Evolutionary conservation across 2,329 filamentous ascomycete genomes (phyloP), one percentile per base, ranked within the genome.

Genomic region (Laburnicola sp.): DNA sequence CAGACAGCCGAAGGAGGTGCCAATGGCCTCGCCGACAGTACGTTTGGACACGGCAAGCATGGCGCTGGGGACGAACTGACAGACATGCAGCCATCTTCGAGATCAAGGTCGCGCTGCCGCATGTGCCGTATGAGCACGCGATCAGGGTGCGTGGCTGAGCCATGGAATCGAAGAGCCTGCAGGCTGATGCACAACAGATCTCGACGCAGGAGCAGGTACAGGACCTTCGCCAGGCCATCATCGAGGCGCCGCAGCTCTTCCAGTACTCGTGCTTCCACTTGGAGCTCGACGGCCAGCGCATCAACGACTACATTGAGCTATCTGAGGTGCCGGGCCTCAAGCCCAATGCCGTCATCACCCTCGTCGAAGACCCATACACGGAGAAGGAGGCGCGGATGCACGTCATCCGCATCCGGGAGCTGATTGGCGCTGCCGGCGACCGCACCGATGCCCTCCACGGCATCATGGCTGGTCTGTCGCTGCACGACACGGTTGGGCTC

Each of bases 221-320:
- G 75, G 94, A 99, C 79, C 86, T 99, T 64, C 89, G 94, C 61
- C 94, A 97, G 76, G 93, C 92, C 56, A 89, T 99, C 71, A 91
- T 97, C 76, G 94, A 99, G 75, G 82, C 91, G 43, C 94, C 94
- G 4, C 82, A 87, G 53, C 95, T 93, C 45, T 94, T 97, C 77
- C 91, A 96, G 75, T 97, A 97, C 79, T 96, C 94, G 46, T 99
- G 94, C 80, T 99, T 99, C 79, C 94, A 99, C 76, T 86, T 99
- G 65, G 92, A 97, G 77, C 86, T 92, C 77, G 86, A 89, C 53
- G 90, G 91, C 62, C 80, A 89, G 75, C 88, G 89, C 59, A 87
- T 99, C 81, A 97, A 97, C 74, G 94, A 99, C 75, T 97, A 94
- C 66, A 83, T 95, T 53, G 88, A 95, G 72, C 83, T 99, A 56